Base-by-base conservation (phyloP, 2,329 filamentous ascomycete genomes). In the Aureobasidium sp. region DNA sequence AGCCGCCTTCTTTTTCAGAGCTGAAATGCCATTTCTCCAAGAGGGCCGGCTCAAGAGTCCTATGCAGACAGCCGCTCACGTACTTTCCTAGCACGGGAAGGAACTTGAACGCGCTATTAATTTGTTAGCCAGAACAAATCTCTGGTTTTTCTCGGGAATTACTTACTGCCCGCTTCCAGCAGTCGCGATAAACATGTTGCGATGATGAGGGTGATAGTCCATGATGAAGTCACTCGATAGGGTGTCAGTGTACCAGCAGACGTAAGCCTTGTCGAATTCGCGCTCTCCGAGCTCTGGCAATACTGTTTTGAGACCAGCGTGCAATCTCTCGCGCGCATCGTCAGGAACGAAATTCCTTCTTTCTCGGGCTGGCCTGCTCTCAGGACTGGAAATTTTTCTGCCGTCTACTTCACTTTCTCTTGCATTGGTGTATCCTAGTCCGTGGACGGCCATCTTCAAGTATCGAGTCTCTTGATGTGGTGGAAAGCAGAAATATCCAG, bases 401-500 rank as follows among this genome's bases (percentile, higher is more conserved):
- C n/a, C n/a, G n/a, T n/a, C n/a, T n/a, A n/a, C n/a, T n/a, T n/a
- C n/a, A n/a, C n/a, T n/a, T n/a, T n/a, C n/a, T n/a, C n/a, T n/a
- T n/a, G n/a, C n/a, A n/a, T n/a, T n/a, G n/a, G n/a, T n/a, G n/a
- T n/a, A n/a, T n/a, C n/a, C n/a, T n/a, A n/a, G 67, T 51, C 67
- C 69, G 56, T 74, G 71, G 16, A 69, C 63, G 6, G 71, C 71
- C 22, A 73, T 58, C 58, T 74, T 74, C 35, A 74, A 59, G n/a
- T 82, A 55, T 24, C 75, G 69, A 3, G 65, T 55, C 4, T 61
- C 57, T 6, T 62, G 59, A 0, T 63, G 68, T 0, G 86, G 84
- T 2, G 85, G 84, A 55, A 89, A 84, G 63, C 85, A 74, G 71
- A 88, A 90, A 50, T 84, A 74, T 3, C 85, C 85, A 1, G 75